phyloP scores from a whole-genome alignment of 176 grass and related monocot species.

The Cocos nucifera region DNA sequence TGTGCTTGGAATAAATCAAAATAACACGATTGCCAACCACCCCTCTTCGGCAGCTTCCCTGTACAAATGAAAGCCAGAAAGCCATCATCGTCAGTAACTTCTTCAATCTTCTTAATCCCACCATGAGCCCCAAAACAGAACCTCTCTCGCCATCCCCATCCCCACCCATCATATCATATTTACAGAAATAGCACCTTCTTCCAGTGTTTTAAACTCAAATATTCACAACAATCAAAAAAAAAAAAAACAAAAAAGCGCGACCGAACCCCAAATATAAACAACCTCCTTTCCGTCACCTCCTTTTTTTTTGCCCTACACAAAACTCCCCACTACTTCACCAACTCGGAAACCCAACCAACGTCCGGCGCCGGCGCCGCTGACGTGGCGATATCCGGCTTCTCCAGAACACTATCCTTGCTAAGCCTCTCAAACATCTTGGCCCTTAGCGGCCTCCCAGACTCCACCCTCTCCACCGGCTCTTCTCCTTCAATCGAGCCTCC shows the following conservation, averaged over 20 bases:
- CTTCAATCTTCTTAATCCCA: conserved; percentile 6
- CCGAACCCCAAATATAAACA: neutral
- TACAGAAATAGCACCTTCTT: conserved; percentile 12
- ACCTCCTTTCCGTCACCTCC: neutral
- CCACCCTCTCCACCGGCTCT: conserved; percentile 57
- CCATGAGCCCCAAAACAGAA: conserved; percentile 68
- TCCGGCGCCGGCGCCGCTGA: conserved; percentile 23
- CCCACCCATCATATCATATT: conserved; percentile 27
- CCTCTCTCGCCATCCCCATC: conserved; percentile 18
- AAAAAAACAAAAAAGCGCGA: too few species aligned
- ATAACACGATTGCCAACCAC: too few species aligned
- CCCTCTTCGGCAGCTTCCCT: too few species aligned
- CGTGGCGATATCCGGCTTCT: neutral
- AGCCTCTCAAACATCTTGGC: conserved; percentile 68
- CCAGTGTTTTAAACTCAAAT: neutral
- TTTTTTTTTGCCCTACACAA: neutral
- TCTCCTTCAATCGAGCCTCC: conserved; percentile 27
- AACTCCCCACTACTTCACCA: conserved; percentile 44
- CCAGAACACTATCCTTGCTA: conserved; percentile 30
- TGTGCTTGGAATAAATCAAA: too few species aligned
- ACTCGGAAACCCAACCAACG: conserved; percentile 72
- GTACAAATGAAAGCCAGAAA: too few species aligned
- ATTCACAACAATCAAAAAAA: too few species aligned
- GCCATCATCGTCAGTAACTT: neutral
- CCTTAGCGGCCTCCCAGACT: conserved; percentile 64